Evolutionary conservation across 2,329 filamentous ascomycete genomes (phyloP).

Genomic region (Amauroascus verrucosus): DNA sequence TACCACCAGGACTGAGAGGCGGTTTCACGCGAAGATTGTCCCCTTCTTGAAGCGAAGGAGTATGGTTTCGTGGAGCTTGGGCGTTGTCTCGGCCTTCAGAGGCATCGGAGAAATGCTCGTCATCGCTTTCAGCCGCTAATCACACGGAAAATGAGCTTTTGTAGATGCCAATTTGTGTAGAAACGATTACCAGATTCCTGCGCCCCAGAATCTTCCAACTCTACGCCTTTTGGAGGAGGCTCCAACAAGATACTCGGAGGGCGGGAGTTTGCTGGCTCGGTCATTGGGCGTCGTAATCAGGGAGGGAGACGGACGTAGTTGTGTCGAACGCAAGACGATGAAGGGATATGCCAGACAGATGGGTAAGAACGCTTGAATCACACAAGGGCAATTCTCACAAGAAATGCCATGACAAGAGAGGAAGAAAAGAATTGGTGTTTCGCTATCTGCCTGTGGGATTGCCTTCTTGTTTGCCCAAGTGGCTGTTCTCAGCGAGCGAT

Average conservation of each 20-base stretch:
- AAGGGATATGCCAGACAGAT: not conserved
- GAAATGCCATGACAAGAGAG: not conserved
- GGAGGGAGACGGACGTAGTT: not conserved
- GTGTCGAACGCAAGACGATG: not conserved
- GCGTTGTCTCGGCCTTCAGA: slow-evolving; percentile 44
- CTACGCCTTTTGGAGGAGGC: slow-evolving; percentile 46
- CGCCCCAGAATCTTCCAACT: slow-evolving; percentile 48
- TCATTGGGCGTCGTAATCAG: slow-evolving; percentile 23
- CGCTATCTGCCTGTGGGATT: not conserved
- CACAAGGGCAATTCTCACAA: not conserved
- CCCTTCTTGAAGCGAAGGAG: slow-evolving; percentile 48
- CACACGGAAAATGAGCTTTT: slow-evolving; percentile 11
- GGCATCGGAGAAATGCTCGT: slow-evolving; percentile 57
- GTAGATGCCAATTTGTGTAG: not conserved
- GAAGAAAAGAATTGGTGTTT: not conserved
- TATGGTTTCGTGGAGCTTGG: slow-evolving; percentile 49
- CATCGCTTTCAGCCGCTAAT: slow-evolving; percentile 42
- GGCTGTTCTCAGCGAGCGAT: not conserved
- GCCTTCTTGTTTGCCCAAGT: not conserved
- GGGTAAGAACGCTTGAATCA: not conserved
- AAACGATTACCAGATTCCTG: slow-evolving; percentile 42
- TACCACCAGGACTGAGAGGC: slow-evolving; percentile 39
- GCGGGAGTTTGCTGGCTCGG: slow-evolving; percentile 27
- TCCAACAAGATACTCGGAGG: slow-evolving; percentile 38
- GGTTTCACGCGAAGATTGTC: slow-evolving; percentile 43